A percentile compares a stretch with the other conserved stretches of the same genome.
Evolutionary conservation across 2,329 filamentous ascomycete genomes (phyloP).

Genomic region (Clonostachys solani): DNA sequence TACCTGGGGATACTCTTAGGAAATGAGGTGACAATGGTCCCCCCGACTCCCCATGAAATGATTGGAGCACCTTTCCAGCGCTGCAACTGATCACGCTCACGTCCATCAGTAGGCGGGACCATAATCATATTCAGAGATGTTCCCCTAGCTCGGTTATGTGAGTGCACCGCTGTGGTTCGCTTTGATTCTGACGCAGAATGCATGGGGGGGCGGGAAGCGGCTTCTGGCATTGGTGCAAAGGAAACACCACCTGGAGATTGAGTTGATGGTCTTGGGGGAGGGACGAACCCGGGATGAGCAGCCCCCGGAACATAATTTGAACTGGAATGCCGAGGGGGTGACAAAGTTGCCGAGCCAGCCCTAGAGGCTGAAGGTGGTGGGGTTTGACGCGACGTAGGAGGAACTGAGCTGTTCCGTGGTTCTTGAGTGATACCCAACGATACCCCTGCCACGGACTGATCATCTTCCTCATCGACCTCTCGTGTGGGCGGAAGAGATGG

Average conservation of each 20-base stretch:
- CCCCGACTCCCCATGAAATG: slow-evolving; percentile 84
- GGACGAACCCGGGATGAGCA: slow-evolving; percentile 37
- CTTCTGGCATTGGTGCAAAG: too few relatives aligned
- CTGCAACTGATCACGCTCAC: slow-evolving; percentile 72
- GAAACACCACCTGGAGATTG: too few relatives aligned
- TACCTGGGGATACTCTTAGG: slow-evolving; percentile 88
- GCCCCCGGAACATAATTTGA: slow-evolving; percentile 47
- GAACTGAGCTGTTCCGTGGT: slow-evolving; percentile 32
- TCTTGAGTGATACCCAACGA: slow-evolving; percentile 10
- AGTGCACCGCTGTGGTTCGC: slow-evolving; percentile 8
- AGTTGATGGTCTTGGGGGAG: slow-evolving; percentile 45
- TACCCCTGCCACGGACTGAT: slow-evolving; percentile 12
- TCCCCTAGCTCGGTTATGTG: slow-evolving; percentile 35
- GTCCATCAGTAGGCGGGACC: slow-evolving; percentile 59
- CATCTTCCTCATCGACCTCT: slow-evolving; percentile 58
- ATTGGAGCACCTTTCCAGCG: slow-evolving; percentile 89
- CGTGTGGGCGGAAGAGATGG: slow-evolving; percentile 56
- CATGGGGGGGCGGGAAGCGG: too few relatives aligned
- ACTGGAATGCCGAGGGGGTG: slow-evolving; percentile 49
- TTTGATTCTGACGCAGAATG: slow-evolving; percentile 36
- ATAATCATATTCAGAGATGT: slow-evolving; percentile 53
- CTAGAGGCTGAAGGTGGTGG: slow-evolving; percentile 38
- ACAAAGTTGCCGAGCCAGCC: slow-evolving; percentile 37
- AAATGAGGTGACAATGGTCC: slow-evolving; percentile 77
- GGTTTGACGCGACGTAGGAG: slow-evolving; percentile 33